Evolutionary conservation across 306 rosid genomes (phyloP), one percentile per base, ranked within the genome.

Genomic region (Vachellia pachyceras): DNA sequence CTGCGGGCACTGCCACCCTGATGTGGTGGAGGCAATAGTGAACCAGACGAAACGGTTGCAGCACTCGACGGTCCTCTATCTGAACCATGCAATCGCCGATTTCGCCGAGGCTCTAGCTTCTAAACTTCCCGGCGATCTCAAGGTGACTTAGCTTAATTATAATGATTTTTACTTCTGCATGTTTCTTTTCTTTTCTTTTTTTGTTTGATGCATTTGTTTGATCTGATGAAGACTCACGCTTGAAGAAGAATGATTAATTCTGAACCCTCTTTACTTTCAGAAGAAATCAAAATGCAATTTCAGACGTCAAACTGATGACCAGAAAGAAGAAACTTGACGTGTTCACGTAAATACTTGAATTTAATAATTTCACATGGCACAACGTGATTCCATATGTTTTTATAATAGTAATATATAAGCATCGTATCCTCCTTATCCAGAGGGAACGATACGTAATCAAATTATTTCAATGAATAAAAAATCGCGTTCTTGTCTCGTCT

Each of bases 1-100:
- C 6, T 95, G 99, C 83, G 99, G 99, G 13, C 99, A 95, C 89
- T 90, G 98, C 71, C 99, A 95, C 76, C 98, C 98, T 42, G 98
- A 95, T 63, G 98, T 95, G 77, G 92, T 95, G 7, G 89, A 84
- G 11, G 98, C 99, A 2, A 88, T 95, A 20, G 86, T 93, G 23
- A 84, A 84, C 72, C 99, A 95, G 68, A 87, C 91, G 7, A 89
- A 87, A 5, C 87, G 88, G 41, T 66, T 95, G 36, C 99, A 95
- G 49, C 99, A 95, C 87, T 90, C 99, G 4, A 93, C 99, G 35
- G 85, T 92, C 40, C 91, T 95, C 4, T 95, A 95, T 72, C 94
- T 95, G 65, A 95, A 93, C 76, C 91, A 82, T 11, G 89, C 89
- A 69, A 73, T 93, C 77, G 77, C 91, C 22, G 98, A 95, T 83